Evolutionary conservation across 441 rosid genomes (phyloP), one percentile per base, ranked within the genome.

Genomic region (Pelargonium fulgidum): DNA sequence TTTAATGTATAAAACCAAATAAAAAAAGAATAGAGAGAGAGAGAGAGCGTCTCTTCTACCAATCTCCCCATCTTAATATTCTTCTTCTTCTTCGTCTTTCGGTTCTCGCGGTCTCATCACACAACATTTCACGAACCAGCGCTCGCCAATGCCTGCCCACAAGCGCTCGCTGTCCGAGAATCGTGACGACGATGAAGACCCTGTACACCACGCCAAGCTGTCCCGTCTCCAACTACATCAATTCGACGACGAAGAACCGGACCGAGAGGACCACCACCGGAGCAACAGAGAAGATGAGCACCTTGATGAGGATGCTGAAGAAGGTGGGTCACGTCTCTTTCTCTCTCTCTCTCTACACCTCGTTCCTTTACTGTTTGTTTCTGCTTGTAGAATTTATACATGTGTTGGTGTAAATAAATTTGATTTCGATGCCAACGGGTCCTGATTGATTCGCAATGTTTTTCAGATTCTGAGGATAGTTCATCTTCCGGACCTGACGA

Each of bases 61-160:
- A 19, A 56, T 56, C 62, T 56, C 61, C 62, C 24, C 62, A 56
- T 56, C 62, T 56, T 56, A 19, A 56, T 56, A 56, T 56, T 56
- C 62, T 56, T 54, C 61, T 52, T 42, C 47, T 10, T n/a, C 17
- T n/a, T 12, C 58, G 1, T 56, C 62, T 36, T 36, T 36, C 41
- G 41, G 62, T 17, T 9, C 9, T 73, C 50, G 14, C 66, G 8
- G 65, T 64, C 73, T 45, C 78, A 71, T 68, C 87, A 7, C 62
- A 54, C 19, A 24, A 20, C 22, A 7, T 54, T 54, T 54, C 62
- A 54, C 62, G 26, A 56, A 17, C 62, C 62, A 56, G 62, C 11
- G 7, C 62, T 56, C 62, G 62, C 62, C 62, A 89, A 91, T 89
- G 97, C 96, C 96, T 72, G 80, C 93, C 29, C 85, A 85, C 78